phyloP scores from a whole-genome alignment of 306 rosid species.

The Geum urbanum region DNA sequence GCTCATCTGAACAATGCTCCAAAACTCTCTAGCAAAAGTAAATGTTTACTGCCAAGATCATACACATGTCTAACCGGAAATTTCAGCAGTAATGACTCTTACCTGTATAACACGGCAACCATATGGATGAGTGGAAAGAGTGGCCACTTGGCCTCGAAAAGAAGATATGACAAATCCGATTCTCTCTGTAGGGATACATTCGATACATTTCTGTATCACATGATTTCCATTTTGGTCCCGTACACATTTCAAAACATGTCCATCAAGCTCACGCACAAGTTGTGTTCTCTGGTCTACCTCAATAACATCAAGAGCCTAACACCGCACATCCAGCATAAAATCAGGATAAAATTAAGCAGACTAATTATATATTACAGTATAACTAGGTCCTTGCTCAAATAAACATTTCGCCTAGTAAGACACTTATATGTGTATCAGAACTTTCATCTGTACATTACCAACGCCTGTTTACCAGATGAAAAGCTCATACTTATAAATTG shows the following conservation, averaged over 20 bases:
- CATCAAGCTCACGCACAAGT: conserved; percentile 63
- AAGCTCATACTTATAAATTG: neutral
- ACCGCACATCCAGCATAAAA: conserved; percentile 15
- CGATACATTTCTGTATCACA: conserved; percentile 70
- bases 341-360: neutral
- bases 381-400: neutral
- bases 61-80: conserved; percentile 10
- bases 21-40: conserved; percentile 47
- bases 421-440: neutral
- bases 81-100: conserved; percentile 7
- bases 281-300: conserved; percentile 51
- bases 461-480: neutral
- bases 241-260: conserved; percentile 63
- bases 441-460: neutral
- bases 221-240: conserved; percentile 75
- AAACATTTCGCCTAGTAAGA: neutral
- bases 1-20: conserved; percentile 63
- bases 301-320: conserved; percentile 61
- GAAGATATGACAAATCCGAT: conserved; percentile 53
- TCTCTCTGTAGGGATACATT: conserved; percentile 50
- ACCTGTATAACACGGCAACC: conserved; percentile 81
- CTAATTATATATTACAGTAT: neutral
- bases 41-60: conserved; percentile 14
- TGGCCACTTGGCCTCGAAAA: conserved; percentile 45
- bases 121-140: conserved; percentile 64